These are phyloP conservation scores for Solanum arcanum DNA, from an alignment of 257 asterid species.

Conservation along the genomic window DNA sequence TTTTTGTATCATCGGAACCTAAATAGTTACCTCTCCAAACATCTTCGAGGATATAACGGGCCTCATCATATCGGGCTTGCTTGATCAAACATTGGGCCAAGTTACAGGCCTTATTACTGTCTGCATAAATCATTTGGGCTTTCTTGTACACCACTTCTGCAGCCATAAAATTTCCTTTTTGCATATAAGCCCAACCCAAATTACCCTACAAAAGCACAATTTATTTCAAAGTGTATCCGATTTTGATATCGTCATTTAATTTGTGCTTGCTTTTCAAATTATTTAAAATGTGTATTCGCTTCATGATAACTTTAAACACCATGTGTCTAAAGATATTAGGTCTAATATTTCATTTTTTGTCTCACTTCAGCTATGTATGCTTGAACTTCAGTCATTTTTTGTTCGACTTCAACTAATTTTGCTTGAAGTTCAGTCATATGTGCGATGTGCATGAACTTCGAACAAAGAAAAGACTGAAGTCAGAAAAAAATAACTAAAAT, in stretches of 20 bases:
- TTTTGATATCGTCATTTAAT: background rate
- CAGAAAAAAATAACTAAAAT: background rate
- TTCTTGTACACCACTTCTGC: slow-evolving; percentile 80
- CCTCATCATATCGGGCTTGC: slow-evolving; percentile 54
- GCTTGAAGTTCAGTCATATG: background rate
- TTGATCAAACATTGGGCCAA: slow-evolving; percentile 61
- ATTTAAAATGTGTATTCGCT: background rate
- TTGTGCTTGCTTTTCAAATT: background rate
- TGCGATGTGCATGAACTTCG: background rate
- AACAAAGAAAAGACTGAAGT: background rate
- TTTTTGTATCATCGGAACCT: slow-evolving; percentile 48
- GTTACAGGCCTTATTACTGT: slow-evolving; percentile 78
- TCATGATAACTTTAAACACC: background rate
- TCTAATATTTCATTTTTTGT: background rate
- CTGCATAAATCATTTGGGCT: slow-evolving; percentile 83
- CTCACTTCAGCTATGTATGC: background rate
- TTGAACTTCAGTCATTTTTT: background rate
- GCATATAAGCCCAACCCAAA: slow-evolving; percentile 94
- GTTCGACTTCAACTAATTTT: background rate
- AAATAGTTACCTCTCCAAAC: slow-evolving; percentile 40
- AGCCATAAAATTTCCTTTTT: slow-evolving; percentile 55
- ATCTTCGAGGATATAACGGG: slow-evolving; percentile 42
- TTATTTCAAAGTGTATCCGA: background rate
- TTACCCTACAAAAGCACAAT: slow-evolving; percentile 39
- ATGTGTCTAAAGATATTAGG: background rate